Evolutionary conservation across 768 basidiomycete species (phyloP), one percentile per base, ranked within the genome.

Genomic region (Rhodotorula taiwanensis): DNA sequence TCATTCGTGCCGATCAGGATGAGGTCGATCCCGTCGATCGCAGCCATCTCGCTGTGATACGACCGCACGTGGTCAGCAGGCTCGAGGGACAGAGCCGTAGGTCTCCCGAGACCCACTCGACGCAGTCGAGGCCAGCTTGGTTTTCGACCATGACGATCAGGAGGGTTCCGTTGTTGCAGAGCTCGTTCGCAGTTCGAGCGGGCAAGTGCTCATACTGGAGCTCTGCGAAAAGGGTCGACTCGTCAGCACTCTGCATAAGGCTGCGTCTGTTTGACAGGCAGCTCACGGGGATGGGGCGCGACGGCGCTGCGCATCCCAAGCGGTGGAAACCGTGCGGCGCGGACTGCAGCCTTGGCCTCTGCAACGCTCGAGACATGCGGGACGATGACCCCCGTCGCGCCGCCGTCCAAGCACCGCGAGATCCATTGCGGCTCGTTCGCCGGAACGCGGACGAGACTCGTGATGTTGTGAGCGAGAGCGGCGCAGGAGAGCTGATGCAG

Each of bases 361-460:
- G 36, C 70, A 1, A 66, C 72, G 34, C 41, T 50, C 33, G 70
- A 60, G 56, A 74, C 69, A 41, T 72, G 73, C 21, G 73, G 73
- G 15, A 74, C 71, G 54, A 74, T 74, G 34, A 74, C 63, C 5
- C 66, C 71, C 43, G 70, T 69, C 18, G 71, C 71, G 9, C 73
- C 71, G 23, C 66, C 71, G 43, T 74, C 73, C 5, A 74, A 64
- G 25, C 66, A 61, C 42, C 73, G 67, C 8, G 71, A 72, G 42
- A 74, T 71, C 71, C 71, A 74, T 31, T 72, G 70, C 10, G 73
- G 71, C 7, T 70, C 56, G 52, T 70, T 71, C 33, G 71, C 67
- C n/a, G 73, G 71, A 3, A 74, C 73, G 36, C 67, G 62, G n/a
- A 74, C 70, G 27, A 71, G 68, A 15, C 70, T 70, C 4, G 70